Base-by-base conservation (phyloP, 2,329 filamentous ascomycete genomes). In the Curvularia spicifera region DNA sequence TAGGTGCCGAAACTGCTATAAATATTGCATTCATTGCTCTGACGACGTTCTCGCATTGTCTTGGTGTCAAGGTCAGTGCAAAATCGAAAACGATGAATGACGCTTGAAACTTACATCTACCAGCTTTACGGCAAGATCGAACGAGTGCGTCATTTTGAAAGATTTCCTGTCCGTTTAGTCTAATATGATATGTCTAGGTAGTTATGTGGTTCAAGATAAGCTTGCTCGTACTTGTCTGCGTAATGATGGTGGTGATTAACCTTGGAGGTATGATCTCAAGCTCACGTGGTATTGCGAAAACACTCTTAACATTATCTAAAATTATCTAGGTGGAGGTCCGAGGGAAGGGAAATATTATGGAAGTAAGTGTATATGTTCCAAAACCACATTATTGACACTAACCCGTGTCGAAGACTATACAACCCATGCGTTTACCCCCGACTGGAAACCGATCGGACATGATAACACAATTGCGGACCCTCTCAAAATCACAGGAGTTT, bases 41-140 rank as follows among this genome's bases (percentile, higher is more conserved):
- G 44, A 71, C 68, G n/a, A 68, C 68, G 3, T 37, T 69, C 9
- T 64, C 66, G 1, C 68, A 71, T 35, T 71, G 68, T 51, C 49
- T 69, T 28, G 68, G 68, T 20, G 65, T 71, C 9, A 67, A 62
- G 49, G 66, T 69, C 44, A 48, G 8, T 4, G 1, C 0, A 15
- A 6, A 15, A 10, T 33, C 5, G 1, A 9, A 15, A 6, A 39
- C 1, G 26, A 1, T 20, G 1, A 9, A 13, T 8, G 15, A 13
- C 0, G 15, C 35, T 20, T n/a, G 22, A 24, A 4, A 22, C 52
- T 66, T 9, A 66, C 15, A 31, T 6, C 1, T 26, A 15, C 5
- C 31, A 73, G 68, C 54, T 75, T 3, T 75, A 75, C 47, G 72
- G 72, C 2, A 69, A 64, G 31, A 60, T 75, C 12, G 72, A 74